Conservation (phyloP, 306 rosid genomes). For the Astragalus membranaceus region DNA sequence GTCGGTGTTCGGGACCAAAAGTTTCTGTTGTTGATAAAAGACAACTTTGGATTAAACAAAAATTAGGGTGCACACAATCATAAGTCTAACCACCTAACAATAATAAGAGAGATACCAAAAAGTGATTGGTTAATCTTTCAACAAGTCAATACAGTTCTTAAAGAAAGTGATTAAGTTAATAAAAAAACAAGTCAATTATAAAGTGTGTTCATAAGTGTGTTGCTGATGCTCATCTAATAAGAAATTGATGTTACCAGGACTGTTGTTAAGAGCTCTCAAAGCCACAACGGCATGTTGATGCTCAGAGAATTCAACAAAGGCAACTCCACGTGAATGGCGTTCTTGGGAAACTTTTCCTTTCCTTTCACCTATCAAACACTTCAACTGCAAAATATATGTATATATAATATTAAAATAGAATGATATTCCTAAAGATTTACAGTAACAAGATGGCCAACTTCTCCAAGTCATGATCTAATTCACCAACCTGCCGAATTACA, state of each 20-base stretch:
- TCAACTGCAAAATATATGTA: slow-evolving; percentile 46
- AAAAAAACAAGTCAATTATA: no score
- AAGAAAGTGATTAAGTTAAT: no score
- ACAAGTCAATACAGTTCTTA: not conserved
- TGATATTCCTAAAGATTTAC: not conserved
- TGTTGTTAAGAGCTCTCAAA: slow-evolving; percentile 86
- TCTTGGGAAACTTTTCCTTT: slow-evolving; percentile 61
- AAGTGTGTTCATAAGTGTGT: not conserved
- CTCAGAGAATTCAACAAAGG: slow-evolving; percentile 88
- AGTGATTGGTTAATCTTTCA: not conserved
- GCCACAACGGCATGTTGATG: slow-evolving; percentile 98
- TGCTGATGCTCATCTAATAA: not conserved
- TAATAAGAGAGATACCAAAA: not conserved
- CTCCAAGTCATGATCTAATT: slow-evolving; percentile 3
- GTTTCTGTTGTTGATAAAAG: slow-evolving; percentile 46
- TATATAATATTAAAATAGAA: not conserved
- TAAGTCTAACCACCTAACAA: not conserved
- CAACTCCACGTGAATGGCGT: slow-evolving; percentile 79
- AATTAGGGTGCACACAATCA: not conserved
- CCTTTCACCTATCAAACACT: slow-evolving; percentile 68
- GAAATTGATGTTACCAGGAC: slow-evolving; percentile 62
- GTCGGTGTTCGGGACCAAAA: slow-evolving; percentile 82
- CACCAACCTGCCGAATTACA: slow-evolving; percentile 70
- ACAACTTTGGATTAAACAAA: not conserved
- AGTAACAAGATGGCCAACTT: not conserved